These are phyloP conservation scores for Pseudozyma tsukubaensis DNA, from an alignment of 1,284 basidiomycete species.

Conservation along the genomic window DNA sequence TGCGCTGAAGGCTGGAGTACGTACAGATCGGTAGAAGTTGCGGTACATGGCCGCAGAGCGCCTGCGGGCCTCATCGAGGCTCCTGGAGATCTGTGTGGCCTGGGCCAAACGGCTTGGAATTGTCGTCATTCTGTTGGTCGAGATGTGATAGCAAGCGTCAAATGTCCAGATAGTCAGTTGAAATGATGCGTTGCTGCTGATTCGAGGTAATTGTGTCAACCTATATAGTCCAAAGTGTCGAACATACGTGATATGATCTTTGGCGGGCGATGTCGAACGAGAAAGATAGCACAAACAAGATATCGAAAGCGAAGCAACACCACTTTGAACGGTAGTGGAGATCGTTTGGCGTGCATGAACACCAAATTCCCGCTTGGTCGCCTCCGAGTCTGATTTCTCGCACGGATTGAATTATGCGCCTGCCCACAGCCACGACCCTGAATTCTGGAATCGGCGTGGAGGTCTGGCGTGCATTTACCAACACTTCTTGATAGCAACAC, in stretches of 20 bases:
- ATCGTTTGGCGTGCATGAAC: conserved; percentile 29
- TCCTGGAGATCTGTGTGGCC: conserved; percentile 72
- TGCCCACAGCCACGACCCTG: background rate
- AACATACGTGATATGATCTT: conserved; percentile 32
- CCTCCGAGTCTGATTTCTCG: conserved; percentile 32
- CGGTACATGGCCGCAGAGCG: conserved; percentile 85
- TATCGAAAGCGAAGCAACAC: background rate
- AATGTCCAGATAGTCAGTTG: conserved; percentile 6
- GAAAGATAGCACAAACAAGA: conserved; percentile 2
- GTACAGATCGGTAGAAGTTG: conserved; percentile 88
- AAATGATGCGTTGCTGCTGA: background rate
- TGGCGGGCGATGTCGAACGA: conserved; percentile 26
- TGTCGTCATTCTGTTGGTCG: conserved; percentile 75
- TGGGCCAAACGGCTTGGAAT: conserved; percentile 90
- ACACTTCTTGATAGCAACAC: conserved; percentile 2
- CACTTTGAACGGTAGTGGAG: conserved; percentile 21
- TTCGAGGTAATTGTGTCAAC: background rate
- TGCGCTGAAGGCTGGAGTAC: conserved; percentile 62
- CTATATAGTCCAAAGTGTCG: background rate
- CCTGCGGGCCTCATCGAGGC: conserved; percentile 77
- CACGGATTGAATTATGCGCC: conserved; percentile 26
- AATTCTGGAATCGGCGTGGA: conserved; percentile 7
- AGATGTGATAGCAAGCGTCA: background rate
- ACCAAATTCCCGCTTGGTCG: conserved; percentile 16
- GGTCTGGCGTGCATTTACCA: conserved; percentile 16